These are phyloP conservation scores for Pythium angustatum DNA, from an alignment of 352 stramenopile species.

Conservation along the genomic window DNA sequence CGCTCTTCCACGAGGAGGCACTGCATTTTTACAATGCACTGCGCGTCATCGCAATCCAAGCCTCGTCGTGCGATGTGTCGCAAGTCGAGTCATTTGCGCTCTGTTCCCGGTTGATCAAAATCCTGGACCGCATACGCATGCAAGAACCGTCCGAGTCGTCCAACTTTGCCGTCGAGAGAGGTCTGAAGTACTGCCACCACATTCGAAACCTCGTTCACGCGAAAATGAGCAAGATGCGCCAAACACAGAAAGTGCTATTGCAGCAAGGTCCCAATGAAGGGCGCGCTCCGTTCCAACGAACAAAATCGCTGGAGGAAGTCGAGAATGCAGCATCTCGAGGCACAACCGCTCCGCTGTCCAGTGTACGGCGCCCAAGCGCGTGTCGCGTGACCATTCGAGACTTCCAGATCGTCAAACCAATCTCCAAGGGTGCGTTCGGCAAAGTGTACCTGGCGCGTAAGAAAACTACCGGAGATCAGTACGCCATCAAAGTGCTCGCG, in stretches of 20 bases:
- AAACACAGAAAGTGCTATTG: constrained; percentile 80
- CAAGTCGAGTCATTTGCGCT: constrained; percentile 78
- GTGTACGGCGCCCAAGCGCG: constrained; percentile 32
- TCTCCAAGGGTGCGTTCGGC: constrained; percentile 89
- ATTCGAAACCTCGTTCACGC: constrained; percentile 75
- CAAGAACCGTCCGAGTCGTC: constrained; percentile 44
- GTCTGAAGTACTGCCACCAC: constrained; percentile 54
- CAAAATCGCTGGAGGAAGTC: constrained; percentile 74
- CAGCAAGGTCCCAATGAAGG: constrained; percentile 50
- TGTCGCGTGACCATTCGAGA: constrained; percentile 77
- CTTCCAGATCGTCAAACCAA: constrained; percentile 90
- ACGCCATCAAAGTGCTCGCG: constrained; percentile 90
- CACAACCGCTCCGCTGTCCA: background rate
- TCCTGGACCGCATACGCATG: constrained; percentile 67
- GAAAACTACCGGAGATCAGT: constrained; percentile 87
- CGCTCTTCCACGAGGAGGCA: constrained; percentile 54
- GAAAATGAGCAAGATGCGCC: constrained; percentile 89
- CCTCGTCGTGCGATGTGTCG: constrained; percentile 68
- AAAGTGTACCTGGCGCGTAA: constrained; percentile 88
- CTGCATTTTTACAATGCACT: constrained; percentile 76
- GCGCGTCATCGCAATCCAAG: constrained; percentile 65
- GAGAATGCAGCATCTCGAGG: constrained; percentile 33
- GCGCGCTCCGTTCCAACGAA: constrained; percentile 61
- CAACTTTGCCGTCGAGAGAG: constrained; percentile 51
- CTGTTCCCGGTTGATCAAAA: constrained; percentile 77